Percentiles rank a stretch among this genome's conserved stretches.
phyloP scores from a whole-genome alignment of 306 rosid species.

The Delonix regia region DNA sequence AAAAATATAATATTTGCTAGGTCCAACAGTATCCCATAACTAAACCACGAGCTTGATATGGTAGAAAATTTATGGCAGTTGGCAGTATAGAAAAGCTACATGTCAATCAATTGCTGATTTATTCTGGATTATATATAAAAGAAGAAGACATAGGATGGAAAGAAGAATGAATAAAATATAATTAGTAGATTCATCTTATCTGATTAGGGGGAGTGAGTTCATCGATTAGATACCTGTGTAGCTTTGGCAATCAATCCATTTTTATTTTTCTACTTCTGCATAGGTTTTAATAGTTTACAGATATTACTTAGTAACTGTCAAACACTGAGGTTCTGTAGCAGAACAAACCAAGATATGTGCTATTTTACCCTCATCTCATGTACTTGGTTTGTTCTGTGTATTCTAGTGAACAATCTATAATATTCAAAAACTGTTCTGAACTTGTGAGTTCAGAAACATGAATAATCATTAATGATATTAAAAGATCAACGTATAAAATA shows the following conservation, averaged over 20 bases:
- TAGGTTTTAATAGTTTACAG: neutral
- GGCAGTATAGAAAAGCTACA: no score
- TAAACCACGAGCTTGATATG: neutral
- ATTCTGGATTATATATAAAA: no score
- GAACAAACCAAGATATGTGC: conserved; percentile 6
- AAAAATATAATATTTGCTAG: neutral
- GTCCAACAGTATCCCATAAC: neutral
- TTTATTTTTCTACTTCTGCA: conserved; percentile 1
- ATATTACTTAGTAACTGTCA: neutral
- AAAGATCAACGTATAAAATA: neutral
- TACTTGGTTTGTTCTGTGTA: conserved; percentile 4
- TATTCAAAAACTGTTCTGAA: conserved; percentile 7
- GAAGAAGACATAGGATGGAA: no score
- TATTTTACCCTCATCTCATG: neutral
- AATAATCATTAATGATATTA: neutral
- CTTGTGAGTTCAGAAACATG: conserved; percentile 22
- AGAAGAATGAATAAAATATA: no score
- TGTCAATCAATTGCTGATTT: no score
- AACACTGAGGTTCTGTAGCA: neutral
- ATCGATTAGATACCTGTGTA: no score
- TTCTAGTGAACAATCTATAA: conserved; percentile 2
- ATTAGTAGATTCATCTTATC: no score
- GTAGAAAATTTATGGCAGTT: no score
- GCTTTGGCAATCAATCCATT: neutral
- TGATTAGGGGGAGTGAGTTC: no score